phyloP scores from a whole-genome alignment of 192 early-diverging fungal species.

The Gaertneriomyces sp. region DNA sequence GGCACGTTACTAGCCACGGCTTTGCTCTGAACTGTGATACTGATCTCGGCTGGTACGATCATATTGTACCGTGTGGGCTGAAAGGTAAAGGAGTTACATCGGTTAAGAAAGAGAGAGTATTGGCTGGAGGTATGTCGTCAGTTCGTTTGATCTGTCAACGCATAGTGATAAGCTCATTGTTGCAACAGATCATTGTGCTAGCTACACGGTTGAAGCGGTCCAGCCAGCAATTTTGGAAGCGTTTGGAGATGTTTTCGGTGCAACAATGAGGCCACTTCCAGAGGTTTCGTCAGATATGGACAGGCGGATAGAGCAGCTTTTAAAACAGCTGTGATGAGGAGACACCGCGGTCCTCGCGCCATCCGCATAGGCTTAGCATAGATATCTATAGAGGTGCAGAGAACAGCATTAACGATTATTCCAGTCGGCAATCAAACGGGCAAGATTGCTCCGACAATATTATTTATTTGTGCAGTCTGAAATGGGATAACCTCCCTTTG shows the following conservation, averaged over 20 bases:
- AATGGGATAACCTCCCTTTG: no score
- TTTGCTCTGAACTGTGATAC: conserved; percentile 92
- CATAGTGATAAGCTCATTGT: not conserved
- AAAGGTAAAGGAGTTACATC: conserved; percentile 75
- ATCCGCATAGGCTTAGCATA: no score
- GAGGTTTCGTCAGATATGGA: conserved; percentile 33
- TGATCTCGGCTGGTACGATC: conserved; percentile 80
- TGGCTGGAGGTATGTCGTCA: not conserved
- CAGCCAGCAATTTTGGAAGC: conserved; percentile 48
- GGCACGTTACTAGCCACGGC: conserved; percentile 88
- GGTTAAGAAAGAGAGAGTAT: conserved; percentile 47
- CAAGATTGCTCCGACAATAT: no score
- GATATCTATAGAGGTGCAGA: no score
- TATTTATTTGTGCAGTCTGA: no score
- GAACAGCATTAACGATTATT: no score
- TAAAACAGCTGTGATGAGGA: no score
- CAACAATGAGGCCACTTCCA: conserved; percentile 37
- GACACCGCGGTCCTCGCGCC: no score
- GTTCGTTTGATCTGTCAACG: not conserved
- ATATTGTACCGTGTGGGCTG: conserved; percentile 90
- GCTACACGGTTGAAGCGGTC: conserved; percentile 47
- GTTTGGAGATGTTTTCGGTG: conserved; percentile 50
- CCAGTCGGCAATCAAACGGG: no score
- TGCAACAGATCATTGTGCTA: not conserved
- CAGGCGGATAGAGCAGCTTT: conserved; percentile 22